A percentile compares a stretch with the other conserved stretches of the same genome.
Evolutionary conservation across 2,329 filamentous ascomycete genomes (phyloP).

Genomic region (Colletotrichum noveboracense): DNA sequence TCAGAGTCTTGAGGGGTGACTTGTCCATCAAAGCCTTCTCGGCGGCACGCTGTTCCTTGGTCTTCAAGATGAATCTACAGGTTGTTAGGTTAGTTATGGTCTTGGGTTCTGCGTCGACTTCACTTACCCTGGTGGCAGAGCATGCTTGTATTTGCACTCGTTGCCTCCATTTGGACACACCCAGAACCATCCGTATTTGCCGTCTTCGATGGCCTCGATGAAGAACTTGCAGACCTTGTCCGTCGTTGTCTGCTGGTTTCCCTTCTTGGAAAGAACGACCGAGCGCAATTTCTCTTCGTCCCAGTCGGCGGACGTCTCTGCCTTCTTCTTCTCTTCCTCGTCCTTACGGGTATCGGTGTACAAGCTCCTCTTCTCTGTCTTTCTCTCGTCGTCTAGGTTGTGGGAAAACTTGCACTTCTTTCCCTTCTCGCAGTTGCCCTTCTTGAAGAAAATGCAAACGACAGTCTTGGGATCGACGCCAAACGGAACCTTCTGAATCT

Average conservation of each 20-base stretch:
- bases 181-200: constrained; percentile 99
- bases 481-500: constrained; percentile 97
- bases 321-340: constrained; percentile 80
- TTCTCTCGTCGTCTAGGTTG: constrained; percentile 86
- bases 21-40: constrained; percentile 98
- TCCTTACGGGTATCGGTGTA: constrained; percentile 83
- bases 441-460: constrained; percentile 95
- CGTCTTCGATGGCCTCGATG: constrained; percentile 95
- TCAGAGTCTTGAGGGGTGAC: constrained; percentile 90
- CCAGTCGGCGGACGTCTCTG: constrained; percentile 95
- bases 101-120: not conserved
- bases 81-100: not conserved
- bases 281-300: constrained; percentile 93
- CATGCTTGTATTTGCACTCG: constrained; percentile 98
- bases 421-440: constrained; percentile 96
- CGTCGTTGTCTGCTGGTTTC: constrained; percentile 92
- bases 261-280: constrained; percentile 94
- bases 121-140: constrained; percentile 88
- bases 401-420: constrained; percentile 98
- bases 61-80: constrained; percentile 89
- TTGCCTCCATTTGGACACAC: constrained; percentile 94
- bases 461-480: constrained; percentile 98
- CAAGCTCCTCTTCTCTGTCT: constrained; percentile 88
- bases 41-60: constrained; percentile 92
- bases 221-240: constrained; percentile 99